These are phyloP conservation scores for Lyophyllum decastes DNA, from an alignment of 768 basidiomycete species.

Conservation along the genomic window DNA sequence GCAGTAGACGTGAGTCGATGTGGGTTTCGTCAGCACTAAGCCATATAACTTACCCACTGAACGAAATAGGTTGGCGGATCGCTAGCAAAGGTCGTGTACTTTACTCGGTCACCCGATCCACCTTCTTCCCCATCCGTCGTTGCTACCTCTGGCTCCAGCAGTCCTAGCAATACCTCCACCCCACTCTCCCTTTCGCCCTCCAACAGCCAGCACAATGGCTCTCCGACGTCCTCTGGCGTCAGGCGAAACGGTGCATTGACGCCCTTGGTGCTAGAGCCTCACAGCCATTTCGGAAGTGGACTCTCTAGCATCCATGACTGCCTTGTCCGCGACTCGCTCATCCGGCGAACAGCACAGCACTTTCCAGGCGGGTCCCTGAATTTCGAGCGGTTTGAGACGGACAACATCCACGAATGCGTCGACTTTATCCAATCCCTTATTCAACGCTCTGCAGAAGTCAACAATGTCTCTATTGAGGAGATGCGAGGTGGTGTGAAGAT, in stretches of 20 bases:
- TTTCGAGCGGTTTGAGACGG: slow-evolving; percentile 96
- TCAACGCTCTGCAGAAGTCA: slow-evolving; percentile 78
- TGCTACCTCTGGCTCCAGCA: slow-evolving; percentile 60
- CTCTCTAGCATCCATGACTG: slow-evolving; percentile 40
- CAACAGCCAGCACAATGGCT: slow-evolving; percentile 27
- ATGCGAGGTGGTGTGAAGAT: slow-evolving; percentile 95
- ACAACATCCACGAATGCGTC: slow-evolving; percentile 82
- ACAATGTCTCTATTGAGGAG: slow-evolving; percentile 84
- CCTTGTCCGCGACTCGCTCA: slow-evolving; percentile 61
- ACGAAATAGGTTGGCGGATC: slow-evolving; percentile 86
- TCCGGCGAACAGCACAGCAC: slow-evolving; percentile 74
- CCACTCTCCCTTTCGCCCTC: slow-evolving; percentile 47
- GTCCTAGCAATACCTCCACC: slow-evolving; percentile 45
- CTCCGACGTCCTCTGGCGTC: slow-evolving; percentile 34
- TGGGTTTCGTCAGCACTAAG: slow-evolving; percentile 4
- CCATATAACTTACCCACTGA: slow-evolving; percentile 13
- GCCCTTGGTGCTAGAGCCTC: slow-evolving; percentile 70
- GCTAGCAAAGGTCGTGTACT: slow-evolving; percentile 97
- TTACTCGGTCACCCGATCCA: slow-evolving; percentile 89
- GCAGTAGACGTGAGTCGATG: slow-evolving; percentile 85
- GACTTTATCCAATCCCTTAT: slow-evolving; percentile 88
- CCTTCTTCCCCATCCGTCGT: slow-evolving; percentile 73
- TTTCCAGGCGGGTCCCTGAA: slow-evolving; percentile 97
- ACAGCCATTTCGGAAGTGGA: slow-evolving; percentile 31
- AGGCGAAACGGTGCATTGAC: slow-evolving; percentile 77